These are phyloP conservation scores for Apiotrichum siamense DNA, from an alignment of 1,284 basidiomycete genomes.

Conservation along the genomic window DNA sequence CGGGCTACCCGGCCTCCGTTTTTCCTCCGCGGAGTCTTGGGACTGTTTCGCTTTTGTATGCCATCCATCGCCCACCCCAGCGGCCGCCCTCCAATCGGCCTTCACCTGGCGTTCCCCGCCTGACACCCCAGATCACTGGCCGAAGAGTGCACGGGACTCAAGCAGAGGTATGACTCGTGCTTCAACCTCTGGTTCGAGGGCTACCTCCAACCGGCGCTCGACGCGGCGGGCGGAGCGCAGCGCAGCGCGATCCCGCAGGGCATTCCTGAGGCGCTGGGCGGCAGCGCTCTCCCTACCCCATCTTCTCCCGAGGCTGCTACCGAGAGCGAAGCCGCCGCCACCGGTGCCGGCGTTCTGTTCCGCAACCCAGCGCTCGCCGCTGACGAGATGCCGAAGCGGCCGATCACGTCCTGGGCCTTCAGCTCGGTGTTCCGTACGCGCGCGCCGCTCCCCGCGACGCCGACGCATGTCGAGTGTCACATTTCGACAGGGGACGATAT, in stretches of 20 bases:
- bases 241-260: slow-evolving; percentile 11
- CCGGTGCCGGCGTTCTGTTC: background rate
- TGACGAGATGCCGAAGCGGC: background rate
- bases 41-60: too few relatives aligned
- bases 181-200: slow-evolving; percentile 96
- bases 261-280: background rate
- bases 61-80: too few relatives aligned
- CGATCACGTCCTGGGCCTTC: slow-evolving; percentile 23
- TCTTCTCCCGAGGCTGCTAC: slow-evolving; percentile 1
- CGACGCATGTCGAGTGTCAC: background rate
- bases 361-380: slow-evolving; percentile 1
- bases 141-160: slow-evolving; percentile 74
- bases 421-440: slow-evolving; percentile 22
- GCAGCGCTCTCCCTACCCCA: background rate
- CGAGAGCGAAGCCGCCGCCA: too few relatives aligned
- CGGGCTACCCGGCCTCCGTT: too few relatives aligned
- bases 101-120: too few relatives aligned
- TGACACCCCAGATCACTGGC: slow-evolving; percentile 16
- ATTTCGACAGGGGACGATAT: slow-evolving; percentile 13
- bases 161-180: slow-evolving; percentile 83
- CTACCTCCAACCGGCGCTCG: slow-evolving; percentile 67
- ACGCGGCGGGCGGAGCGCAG: slow-evolving; percentile 10
- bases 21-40: too few relatives aligned
- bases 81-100: too few relatives aligned
- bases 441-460: background rate